Evolutionary conservation across 2,329 filamentous ascomycete species (phyloP).

Genomic region (Leptographium wingfieldii): DNA sequence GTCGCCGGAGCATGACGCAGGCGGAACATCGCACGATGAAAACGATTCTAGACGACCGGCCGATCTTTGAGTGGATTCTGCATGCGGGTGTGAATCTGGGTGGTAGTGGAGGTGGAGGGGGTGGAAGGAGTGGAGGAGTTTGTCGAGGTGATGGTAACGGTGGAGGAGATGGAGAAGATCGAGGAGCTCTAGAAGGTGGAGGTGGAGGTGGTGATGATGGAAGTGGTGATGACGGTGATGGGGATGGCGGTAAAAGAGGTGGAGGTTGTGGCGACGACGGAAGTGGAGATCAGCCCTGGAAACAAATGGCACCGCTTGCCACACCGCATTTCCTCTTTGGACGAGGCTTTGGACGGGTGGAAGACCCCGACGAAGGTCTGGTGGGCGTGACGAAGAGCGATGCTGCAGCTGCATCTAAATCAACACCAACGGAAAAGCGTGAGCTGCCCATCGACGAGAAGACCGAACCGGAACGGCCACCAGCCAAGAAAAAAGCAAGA

Average conservation of each 20-base stretch:
- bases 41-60: constrained; percentile 42
- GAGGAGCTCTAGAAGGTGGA: neutral
- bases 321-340: constrained; percentile 38
- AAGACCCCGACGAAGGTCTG: constrained; percentile 34
- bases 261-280: neutral
- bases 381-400: neutral
- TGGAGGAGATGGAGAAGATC: neutral
- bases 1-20: constrained; percentile 62
- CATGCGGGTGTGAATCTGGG: constrained; percentile 31
- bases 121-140: neutral
- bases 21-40: constrained; percentile 44
- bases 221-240: too few relatives aligned
- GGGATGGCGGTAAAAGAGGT: neutral
- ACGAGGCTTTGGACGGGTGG: constrained; percentile 30
- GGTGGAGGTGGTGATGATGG: neutral
- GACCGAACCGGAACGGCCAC: neutral
- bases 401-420: neutral
- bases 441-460: neutral
- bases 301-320: constrained; percentile 35
- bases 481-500: neutral
- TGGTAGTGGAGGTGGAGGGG: neutral
- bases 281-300: constrained; percentile 18
- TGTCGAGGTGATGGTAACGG: neutral
- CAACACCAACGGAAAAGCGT: neutral
- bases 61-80: constrained; percentile 46